These are phyloP conservation scores for Ustanciosporium gigantosporum DNA, from an alignment of 1,284 basidiomycete genomes.

Conservation along the genomic window DNA sequence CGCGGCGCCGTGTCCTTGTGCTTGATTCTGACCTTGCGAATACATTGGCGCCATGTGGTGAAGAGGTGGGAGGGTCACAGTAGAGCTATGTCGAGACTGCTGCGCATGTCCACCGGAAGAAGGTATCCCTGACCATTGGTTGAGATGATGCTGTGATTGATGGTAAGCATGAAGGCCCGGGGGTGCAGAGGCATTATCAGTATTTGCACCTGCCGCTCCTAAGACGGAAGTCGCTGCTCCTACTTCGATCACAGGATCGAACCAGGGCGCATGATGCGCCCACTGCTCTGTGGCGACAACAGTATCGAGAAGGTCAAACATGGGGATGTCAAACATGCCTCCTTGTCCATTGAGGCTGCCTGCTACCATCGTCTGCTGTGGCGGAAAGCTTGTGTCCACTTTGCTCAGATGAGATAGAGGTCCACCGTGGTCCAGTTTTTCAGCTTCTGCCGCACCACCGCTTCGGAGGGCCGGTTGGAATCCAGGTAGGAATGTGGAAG, in stretches of 20 bases:
- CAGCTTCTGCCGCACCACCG: neutral
- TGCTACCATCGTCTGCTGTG: neutral
- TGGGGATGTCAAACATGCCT: constrained; percentile 36
- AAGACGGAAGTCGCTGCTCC: too few relatives aligned
- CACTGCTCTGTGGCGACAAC: constrained; percentile 16
- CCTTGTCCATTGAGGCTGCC: constrained; percentile 3
- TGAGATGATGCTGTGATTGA: too few relatives aligned
- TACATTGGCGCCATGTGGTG: too few relatives aligned
- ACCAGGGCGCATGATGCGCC: constrained; percentile 38
- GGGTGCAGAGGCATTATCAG: too few relatives aligned
- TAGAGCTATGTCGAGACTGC: too few relatives aligned
- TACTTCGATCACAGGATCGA: constrained; percentile 12
- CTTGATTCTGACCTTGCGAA: too few relatives aligned
- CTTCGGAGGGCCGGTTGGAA: neutral
- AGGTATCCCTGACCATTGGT: too few relatives aligned
- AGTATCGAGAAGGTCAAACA: constrained; percentile 23
- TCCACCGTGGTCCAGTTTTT: neutral
- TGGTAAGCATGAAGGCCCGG: too few relatives aligned
- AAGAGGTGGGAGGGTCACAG: too few relatives aligned
- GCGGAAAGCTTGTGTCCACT: neutral
- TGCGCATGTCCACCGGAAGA: too few relatives aligned
- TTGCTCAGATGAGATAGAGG: constrained; percentile 4
- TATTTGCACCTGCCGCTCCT: too few relatives aligned
- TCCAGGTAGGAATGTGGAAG: constrained; percentile 2
- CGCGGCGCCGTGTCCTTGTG: too few relatives aligned